A percentile compares a stretch with the other conserved stretches of the same genome.
Conservation (phyloP, 768 basidiomycete genomes). For the Hygrocybe coccinea region DNA sequence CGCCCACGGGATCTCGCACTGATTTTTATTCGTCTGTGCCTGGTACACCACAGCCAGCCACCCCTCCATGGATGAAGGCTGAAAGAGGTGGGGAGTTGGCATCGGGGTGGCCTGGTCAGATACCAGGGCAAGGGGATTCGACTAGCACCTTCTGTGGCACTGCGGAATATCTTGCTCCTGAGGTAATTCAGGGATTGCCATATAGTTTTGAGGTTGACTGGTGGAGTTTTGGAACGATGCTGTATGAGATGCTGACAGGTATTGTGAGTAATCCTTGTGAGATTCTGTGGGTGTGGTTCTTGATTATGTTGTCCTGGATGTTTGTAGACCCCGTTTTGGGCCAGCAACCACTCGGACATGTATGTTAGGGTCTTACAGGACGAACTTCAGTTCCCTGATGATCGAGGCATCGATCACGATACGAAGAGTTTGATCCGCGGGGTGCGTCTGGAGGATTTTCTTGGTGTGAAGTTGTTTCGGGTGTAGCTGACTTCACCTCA, state of each 20-base stretch:
- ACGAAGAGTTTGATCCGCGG: conserved; percentile 94
- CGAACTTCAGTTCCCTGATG: conserved; percentile 84
- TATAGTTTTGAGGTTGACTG: conserved; percentile 96
- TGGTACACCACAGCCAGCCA: conserved; percentile 38
- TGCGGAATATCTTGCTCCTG: conserved; percentile 95
- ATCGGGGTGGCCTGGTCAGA: conserved; percentile 54
- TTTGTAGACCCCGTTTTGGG: conserved; percentile 83
- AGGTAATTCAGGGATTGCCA: conserved; percentile 86
- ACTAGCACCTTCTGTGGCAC: conserved; percentile 92
- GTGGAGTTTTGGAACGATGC: conserved; percentile 98
- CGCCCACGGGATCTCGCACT: conserved; percentile 46
- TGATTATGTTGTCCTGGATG: conserved; percentile 8
- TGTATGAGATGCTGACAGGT: conserved; percentile 95
- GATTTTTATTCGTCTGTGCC: conserved; percentile 56
- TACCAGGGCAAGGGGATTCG: conserved; percentile 49
- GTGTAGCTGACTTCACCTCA: conserved; percentile 4
- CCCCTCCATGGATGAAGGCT: conserved; percentile 77
- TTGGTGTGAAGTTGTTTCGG: not conserved
- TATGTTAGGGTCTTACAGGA: conserved; percentile 90
- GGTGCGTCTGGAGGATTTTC: conserved; percentile 44
- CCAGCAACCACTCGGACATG: conserved; percentile 91
- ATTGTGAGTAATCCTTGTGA: conserved; percentile 58
- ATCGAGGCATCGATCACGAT: conserved; percentile 88
- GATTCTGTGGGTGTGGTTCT: conserved; percentile 7
- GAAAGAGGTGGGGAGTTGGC: conserved; percentile 52